Evolutionary conservation across 2,329 filamentous ascomycete species (phyloP).

Genomic region (Diaporthe aspalathi): DNA sequence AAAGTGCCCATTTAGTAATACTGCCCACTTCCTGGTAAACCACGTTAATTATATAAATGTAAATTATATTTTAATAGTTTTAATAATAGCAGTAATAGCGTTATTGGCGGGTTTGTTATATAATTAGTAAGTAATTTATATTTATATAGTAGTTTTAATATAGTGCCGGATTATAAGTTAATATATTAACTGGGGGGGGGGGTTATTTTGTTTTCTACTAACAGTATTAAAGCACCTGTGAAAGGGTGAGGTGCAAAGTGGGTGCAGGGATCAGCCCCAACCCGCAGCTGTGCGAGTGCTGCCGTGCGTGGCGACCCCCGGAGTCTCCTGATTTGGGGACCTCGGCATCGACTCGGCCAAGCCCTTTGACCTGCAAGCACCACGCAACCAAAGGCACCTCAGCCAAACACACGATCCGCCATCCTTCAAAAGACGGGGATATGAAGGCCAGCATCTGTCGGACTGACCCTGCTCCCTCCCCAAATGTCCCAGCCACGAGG

Average conservation of each 20-base stretch:
- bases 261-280: slow-evolving; percentile 16
- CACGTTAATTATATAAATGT: no score
- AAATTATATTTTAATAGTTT: no score
- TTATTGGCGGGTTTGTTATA: no score
- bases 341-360: slow-evolving; percentile 24
- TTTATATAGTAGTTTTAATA: no score
- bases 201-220: no score
- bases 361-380: slow-evolving; percentile 20
- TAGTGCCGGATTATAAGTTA: no score
- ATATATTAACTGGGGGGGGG: no score
- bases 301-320: no score
- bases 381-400: slow-evolving; percentile 3
- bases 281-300: neutral
- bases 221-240: slow-evolving; percentile 6
- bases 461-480: neutral
- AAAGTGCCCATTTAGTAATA: no score
- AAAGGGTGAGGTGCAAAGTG: neutral
- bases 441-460: neutral
- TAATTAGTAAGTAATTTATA: no score
- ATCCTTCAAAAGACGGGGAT: neutral
- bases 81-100: no score
- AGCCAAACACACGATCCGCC: neutral
- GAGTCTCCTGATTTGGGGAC: slow-evolving; percentile 26
- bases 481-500: neutral
- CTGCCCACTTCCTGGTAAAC: no score